Evolutionary conservation across 495 filamentous ascomycete species (phyloP), one percentile per base, ranked within the genome.

Genomic region (Penicillium angulare): DNA sequence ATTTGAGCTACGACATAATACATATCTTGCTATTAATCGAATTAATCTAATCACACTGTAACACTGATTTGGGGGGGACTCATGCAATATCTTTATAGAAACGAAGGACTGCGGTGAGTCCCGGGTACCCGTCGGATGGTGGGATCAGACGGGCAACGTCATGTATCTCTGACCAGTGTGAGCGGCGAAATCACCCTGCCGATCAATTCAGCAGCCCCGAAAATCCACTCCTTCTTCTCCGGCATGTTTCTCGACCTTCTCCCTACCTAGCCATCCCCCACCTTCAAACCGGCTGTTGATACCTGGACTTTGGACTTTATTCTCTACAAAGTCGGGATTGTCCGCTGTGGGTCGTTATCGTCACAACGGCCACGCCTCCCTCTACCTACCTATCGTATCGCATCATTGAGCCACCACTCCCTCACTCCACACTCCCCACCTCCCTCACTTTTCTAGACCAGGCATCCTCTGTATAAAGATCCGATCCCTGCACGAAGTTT

Each of bases 131-230:
- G 7, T 5, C 12, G 21, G 22, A 20, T 13, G 22, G 40, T 50
- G 45, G 20, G 34, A 15, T 24, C 6, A 7, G 27, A 49, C 21
- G 17, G 24, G 16, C 31, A 54, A 61, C 34, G 47, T 57, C 46
- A 64, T 51, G 63, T 66, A 64, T 53, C 42, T 40, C 16, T 18
- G 51, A 64, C 61, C 47, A 56, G 34, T 31, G 33, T 38, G 36
- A 59, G 60, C 57, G 60, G 56, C 61, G 33, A 64, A 57, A 56
- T 60, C 56, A 61, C 55, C n/a, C 61, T 59, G 59, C 55, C 55
- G 57, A 64, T 64, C 57, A 51, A n/a, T 43, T 20, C 29, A 43
- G 34, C 38, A 48, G 39, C 34, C 40, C 56, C 44, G 35, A 49
- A 55, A 9, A 53, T 35, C 16, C 41, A 32, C 47, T 51, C 48